These are phyloP conservation scores for Gigaspora rosea DNA, from an alignment of 192 early-diverging fungal species.

Conservation along the genomic window DNA sequence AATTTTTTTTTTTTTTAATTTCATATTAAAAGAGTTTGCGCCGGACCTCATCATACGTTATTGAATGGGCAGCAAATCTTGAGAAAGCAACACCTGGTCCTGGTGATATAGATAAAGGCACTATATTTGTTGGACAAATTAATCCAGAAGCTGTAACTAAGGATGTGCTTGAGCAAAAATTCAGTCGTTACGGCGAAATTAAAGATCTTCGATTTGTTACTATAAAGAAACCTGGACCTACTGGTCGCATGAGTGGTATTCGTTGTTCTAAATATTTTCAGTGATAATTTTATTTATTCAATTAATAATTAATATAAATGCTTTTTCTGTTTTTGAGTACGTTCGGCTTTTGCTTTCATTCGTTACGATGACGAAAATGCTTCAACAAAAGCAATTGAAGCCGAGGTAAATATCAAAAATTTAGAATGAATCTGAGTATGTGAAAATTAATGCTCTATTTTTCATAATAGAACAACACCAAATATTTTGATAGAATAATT, in stretches of 20 bases:
- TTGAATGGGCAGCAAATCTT: constrained; percentile 66
- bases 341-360: constrained; percentile 69
- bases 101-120: constrained; percentile 52
- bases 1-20: no score
- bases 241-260: no score
- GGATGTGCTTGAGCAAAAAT: constrained; percentile 50
- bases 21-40: no score
- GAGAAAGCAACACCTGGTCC: constrained; percentile 45
- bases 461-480: constrained; percentile 35
- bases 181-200: constrained; percentile 60
- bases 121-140: constrained; percentile 70
- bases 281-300: no score
- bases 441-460: neutral
- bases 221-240: neutral
- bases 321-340: neutral
- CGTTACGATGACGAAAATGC: constrained; percentile 52
- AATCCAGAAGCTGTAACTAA: constrained; percentile 50
- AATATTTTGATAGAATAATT: constrained; percentile 36
- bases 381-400: constrained; percentile 52
- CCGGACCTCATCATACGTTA: constrained; percentile 39
- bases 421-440: neutral
- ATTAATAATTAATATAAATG: no score
- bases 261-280: no score
- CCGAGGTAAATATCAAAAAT: constrained; percentile 45
- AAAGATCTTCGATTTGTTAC: constrained; percentile 35